Conservation (phyloP, 129 eudicot genomes). For the Solidago caesia region DNA sequence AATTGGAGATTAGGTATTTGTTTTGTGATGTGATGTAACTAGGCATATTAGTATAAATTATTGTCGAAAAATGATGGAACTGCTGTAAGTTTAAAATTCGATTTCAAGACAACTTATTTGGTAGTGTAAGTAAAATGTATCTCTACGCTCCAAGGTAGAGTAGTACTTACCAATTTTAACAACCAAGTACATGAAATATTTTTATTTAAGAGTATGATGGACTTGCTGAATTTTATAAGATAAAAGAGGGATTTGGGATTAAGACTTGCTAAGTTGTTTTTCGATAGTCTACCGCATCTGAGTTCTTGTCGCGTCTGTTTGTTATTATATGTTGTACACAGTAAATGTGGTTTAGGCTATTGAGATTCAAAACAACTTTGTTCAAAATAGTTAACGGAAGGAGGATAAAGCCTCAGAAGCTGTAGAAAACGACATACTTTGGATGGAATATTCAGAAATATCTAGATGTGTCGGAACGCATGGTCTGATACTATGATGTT, state of each 20-base stretch:
- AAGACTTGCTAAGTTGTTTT: too few relatives aligned
- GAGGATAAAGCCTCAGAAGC: slow-evolving; percentile 2
- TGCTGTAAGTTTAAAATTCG: neutral
- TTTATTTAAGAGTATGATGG: neutral
- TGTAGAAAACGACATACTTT: neutral
- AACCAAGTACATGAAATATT: neutral
- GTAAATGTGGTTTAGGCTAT: slow-evolving; percentile 1
- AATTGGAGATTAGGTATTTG: neutral
- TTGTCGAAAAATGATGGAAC: neutral
- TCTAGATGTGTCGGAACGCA: slow-evolving; percentile 1
- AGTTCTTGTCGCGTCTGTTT: too few relatives aligned
- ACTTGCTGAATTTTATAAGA: too few relatives aligned
- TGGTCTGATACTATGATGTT: slow-evolving; percentile 22
- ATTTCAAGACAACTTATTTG: neutral
- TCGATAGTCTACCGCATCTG: too few relatives aligned
- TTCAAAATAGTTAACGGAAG: neutral
- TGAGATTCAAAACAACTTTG: neutral
- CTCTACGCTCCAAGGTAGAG: neutral
- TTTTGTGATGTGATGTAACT: slow-evolving; percentile 1
- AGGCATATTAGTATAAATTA: neutral
- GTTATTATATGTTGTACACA: neutral
- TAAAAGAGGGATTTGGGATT: slow-evolving; percentile 1
- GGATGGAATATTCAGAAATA: neutral
- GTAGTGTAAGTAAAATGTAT: neutral
- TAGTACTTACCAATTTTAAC: neutral